Evolutionary conservation across 2,329 filamentous ascomycete genomes (phyloP), one percentile per base, ranked within the genome.

Genomic region (Colletotrichum trifolii): DNA sequence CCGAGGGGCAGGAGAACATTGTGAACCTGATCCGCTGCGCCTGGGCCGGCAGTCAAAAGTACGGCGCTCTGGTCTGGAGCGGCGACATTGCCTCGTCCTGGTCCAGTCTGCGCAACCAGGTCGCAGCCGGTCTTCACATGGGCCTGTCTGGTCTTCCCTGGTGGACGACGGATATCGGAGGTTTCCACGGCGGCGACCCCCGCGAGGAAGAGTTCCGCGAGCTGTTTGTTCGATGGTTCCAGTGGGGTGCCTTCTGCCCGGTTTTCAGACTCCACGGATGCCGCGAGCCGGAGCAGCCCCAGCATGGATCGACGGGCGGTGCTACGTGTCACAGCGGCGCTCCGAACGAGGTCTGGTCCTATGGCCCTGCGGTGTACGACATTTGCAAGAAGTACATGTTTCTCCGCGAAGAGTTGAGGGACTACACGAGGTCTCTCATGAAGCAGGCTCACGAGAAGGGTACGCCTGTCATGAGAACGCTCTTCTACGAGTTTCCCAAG

Each of bases 81-180:
- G 89, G 89, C 12, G 89, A 91, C 70, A 89, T 91, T 63, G 88
- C 88, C 0, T 87, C 83, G 0, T 88, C 85, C 0, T 91, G 88
- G 89, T 74, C 73, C 2, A 86, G 81, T 34, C 79, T 90, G 52
- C 81, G 85, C 4, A 82, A 85, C 63, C 87, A 91, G 72, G 76
- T 91, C 2, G 80, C 86, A 0, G 88, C 89, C 0, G 89, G 89
- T 0, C 76, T 91, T 17, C 89, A 89, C 71, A 89, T 90, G 85
- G 89, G 87, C 0, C 75, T 91, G 5, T 80, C 87, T 0, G 89
- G 89, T 0, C 81, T 91, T 9, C 83, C 87, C 0, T 90, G 88
- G 88, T 91, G 87, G 87, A 91, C 89, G 0, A 91, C 88, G 1
- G 89, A 91, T 69, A 91, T 91, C 56, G 89, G 89, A 2, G 89